Evolutionary conservation across 331 rosid species (phyloP), one percentile per base, ranked within the genome.

Genomic region (Quercus phellos): DNA sequence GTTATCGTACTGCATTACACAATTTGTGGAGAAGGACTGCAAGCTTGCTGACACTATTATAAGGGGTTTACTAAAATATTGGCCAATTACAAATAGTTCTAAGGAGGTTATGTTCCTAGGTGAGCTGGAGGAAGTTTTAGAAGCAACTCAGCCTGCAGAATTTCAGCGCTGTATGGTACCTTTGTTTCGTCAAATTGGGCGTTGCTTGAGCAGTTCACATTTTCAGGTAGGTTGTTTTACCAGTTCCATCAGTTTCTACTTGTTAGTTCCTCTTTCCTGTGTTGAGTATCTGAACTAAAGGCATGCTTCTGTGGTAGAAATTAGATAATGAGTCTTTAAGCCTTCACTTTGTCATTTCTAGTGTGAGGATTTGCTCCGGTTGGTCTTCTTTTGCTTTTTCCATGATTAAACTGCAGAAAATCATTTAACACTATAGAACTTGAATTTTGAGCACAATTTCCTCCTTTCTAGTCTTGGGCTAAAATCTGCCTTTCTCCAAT

Each of bases 51-150:
- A 91, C 78, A 93, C 96, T 21, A 91, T 95, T 78, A 90, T 93
- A 70, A 85, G 97, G 21, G 99, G 99, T 22, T 87, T 95, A 61
- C 87, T 95, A 21, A 95, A 88, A 73, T 95, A 92, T 79, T 95
- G 99, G 99, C 99, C 99, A 16, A 72, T 95, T 55, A 95, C 97
- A 34, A 95, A 93, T 81, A 95, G 99, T 81, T 86, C 94, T 17
- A 95, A 95, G 87, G 99, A 95, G 88, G 98, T 93, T 77, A 91
- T 95, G 99, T 93, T 95, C 85, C 83, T 95, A 77, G 97, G 99
- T 55, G 99, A 95, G 87, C 90, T 95, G 78, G 99, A 95, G 78
- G 99, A 95, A 87, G 97, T 95, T 61, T 83, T 95, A 85, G 98
- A 95, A 80, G 94, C 97, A 76, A 95, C 98, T 80, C 97, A 95